Evolutionary conservation across 805 yeast species (phyloP), one percentile per base, ranked within the genome.

Genomic region (Nematodospora valgi): DNA sequence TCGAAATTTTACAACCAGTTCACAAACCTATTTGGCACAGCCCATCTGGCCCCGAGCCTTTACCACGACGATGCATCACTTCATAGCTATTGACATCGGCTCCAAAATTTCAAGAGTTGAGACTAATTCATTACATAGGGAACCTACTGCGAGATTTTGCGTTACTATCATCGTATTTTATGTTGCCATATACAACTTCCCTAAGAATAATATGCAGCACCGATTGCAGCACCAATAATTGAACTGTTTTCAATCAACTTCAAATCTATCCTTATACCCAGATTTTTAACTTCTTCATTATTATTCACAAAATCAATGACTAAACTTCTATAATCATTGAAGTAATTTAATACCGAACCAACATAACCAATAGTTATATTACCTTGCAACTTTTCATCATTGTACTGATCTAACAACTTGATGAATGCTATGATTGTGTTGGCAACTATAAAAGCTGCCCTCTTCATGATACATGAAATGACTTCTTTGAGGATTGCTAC

Each of bases 141-240:
- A n/a, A n/a, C n/a, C n/a, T n/a, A n/a, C n/a, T n/a, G n/a, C n/a
- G n/a, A n/a, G n/a, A n/a, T n/a, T n/a, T n/a, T n/a, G n/a, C n/a
- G n/a, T n/a, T n/a, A n/a, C n/a, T n/a, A n/a, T n/a, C n/a, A n/a
- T n/a, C n/a, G n/a, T n/a, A n/a, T n/a, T n/a, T n/a, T n/a, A n/a
- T n/a, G n/a, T n/a, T n/a, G n/a, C n/a, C n/a, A n/a, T n/a, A n/a
- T n/a, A n/a, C n/a, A n/a, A 21, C 21, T 11, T 5, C 30, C 13
- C 30, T 30, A 41, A 30, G 47, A 43, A 39, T 49, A 48, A 36
- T 48, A 54, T 16, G 71, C 71, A 14, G 79, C 78, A 12, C 76
- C 74, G 28, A 75, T 68, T 9, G 76, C 80, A 18, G 78, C 76
- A 4, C 81, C 81, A 20, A 73, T 55, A 6, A 75, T 57, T 11